Base-by-base conservation (phyloP, 805 yeast genomes). In the Wickerhamiella sergipiensis region DNA sequence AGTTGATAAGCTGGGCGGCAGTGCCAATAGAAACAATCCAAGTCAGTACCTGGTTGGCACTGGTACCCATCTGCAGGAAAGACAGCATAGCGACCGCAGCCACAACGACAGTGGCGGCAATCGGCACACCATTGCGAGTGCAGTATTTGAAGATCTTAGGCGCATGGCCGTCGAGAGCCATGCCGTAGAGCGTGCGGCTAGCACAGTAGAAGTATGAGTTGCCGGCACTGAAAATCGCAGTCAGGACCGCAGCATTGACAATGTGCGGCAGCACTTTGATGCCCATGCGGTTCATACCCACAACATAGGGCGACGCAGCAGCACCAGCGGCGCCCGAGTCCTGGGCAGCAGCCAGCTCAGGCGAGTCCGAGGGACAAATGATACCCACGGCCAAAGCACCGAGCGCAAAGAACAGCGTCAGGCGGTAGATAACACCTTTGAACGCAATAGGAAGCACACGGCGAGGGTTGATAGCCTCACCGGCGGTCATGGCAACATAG, bases 161-260 rank as follows among this genome's bases (percentile, higher is more conserved):
- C 1, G 92, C 90, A 54, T 77, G 76, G 0, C 90, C 88, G 58
- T 76, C 78, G 29, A 76, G 65, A 0, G 92, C 83, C 64, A 85
- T 69, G 2, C 86, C 86, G 62, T 80, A 80, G 21, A 85, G 68
- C 0, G 84, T 71, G 56, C 83, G 71, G 7, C 87, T 76, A 0
- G 90, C 81, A 53, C 87, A 80, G 61, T 78, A 85, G 36, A 84
- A 77, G 63, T 80, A 83, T 1, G 90, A 83, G 64, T 85, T 85
- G 49, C 95, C 95, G 1, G 95, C 88, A 36, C 88, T 80, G 57
- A 85, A 81, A 0, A 89, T 83, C 1, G 92, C 76, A 5, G 85
- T 72, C 50, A 87, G 71, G 50, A 87, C 73, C 29, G 85, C 76
- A 1, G 78, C 94, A 65, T 88, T 88, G 52, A 88, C 87, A 53